Conservation (phyloP, 1,284 basidiomycete species). For the Cryptococcus wingfieldii region DNA sequence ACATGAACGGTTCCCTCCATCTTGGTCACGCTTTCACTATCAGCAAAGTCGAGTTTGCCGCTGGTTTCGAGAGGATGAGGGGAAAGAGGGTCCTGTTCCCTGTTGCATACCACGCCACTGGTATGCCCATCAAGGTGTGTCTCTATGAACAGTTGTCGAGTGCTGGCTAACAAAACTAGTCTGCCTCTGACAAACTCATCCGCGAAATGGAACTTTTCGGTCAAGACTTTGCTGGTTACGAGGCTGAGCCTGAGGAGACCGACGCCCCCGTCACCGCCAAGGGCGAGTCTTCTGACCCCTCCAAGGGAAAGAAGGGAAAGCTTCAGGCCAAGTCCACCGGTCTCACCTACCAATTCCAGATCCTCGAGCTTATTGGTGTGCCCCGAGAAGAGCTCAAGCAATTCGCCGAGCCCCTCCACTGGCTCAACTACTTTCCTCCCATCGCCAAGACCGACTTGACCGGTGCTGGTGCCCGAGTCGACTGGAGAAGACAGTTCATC, state of each 20-base stretch:
- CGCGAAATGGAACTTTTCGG: constrained; percentile 98
- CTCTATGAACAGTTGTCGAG: not conserved
- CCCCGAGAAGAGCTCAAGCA: constrained; percentile 86
- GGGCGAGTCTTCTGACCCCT: constrained; percentile 41
- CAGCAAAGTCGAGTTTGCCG: constrained; percentile 95
- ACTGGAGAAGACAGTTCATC: constrained; percentile 94
- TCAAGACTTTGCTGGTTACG: constrained; percentile 75
- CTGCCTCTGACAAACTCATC: constrained; percentile 93
- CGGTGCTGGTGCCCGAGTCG: constrained; percentile 85
- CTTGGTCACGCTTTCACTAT: constrained; percentile 98
- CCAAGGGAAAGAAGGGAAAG: constrained; percentile 95
- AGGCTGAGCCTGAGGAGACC: constrained; percentile 38
- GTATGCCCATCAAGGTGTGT: constrained; percentile 96
- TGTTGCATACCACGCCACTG: constrained; percentile 93
- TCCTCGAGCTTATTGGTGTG: constrained; percentile 90
- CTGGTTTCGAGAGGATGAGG: constrained; percentile 92
- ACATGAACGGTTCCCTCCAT: constrained; percentile 98
- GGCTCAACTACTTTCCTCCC: constrained; percentile 94
- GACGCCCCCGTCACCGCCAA: constrained; percentile 35
- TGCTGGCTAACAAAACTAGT: constrained; percentile 52
- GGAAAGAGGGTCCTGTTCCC: constrained; percentile 95
- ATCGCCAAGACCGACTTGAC: constrained; percentile 88
- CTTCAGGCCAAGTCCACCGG: constrained; percentile 89
- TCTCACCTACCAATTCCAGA: constrained; percentile 97
- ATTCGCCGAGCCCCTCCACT: constrained; percentile 89